A percentile compares a stretch with the other conserved stretches of the same genome.
Conservation (phyloP, 352 stramenopile genomes). For the Phytophthora rubi region DNA sequence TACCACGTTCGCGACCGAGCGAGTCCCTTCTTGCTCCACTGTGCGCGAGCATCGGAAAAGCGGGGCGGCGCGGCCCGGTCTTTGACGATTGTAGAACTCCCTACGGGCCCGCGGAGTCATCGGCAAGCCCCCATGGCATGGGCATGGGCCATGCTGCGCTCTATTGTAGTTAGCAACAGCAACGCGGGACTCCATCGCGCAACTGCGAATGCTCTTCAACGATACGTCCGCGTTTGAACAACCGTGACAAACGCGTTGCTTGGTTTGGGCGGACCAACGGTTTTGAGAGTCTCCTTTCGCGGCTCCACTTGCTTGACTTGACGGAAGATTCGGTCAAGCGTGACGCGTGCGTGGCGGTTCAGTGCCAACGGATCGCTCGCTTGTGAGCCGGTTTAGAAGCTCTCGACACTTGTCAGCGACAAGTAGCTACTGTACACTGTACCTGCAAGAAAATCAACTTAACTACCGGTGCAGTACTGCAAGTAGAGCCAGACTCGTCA, state of each 20-base stretch:
- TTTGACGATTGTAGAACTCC: conserved; percentile 29
- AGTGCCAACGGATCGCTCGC: conserved; percentile 2
- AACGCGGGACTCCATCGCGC: conserved; percentile 19
- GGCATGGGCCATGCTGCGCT: conserved; percentile 2
- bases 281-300: conserved; percentile 5
- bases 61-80: conserved; percentile 10
- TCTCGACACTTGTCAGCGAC: conserved; percentile 15
- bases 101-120: conserved; percentile 9
- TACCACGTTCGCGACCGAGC: conserved; percentile 24
- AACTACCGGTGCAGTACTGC: neutral
- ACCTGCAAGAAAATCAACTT: conserved; percentile 22
- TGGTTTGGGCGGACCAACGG: conserved; percentile 29
- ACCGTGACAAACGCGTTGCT: conserved; percentile 24
- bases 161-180: conserved; percentile 33
- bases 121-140: neutral
- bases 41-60: conserved; percentile 37
- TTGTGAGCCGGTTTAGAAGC: conserved; percentile 26
- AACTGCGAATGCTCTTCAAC: conserved; percentile 24
- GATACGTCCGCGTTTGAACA: conserved; percentile 18
- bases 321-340: conserved; percentile 27
- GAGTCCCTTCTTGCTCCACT: conserved; percentile 23
- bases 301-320: conserved; percentile 14
- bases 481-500: conserved; percentile 31
- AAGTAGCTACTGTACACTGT: conserved; percentile 15
- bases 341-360: conserved; percentile 16